Conservation (phyloP, 176 grass and related monocot genomes). For the Triticum turgidum region DNA sequence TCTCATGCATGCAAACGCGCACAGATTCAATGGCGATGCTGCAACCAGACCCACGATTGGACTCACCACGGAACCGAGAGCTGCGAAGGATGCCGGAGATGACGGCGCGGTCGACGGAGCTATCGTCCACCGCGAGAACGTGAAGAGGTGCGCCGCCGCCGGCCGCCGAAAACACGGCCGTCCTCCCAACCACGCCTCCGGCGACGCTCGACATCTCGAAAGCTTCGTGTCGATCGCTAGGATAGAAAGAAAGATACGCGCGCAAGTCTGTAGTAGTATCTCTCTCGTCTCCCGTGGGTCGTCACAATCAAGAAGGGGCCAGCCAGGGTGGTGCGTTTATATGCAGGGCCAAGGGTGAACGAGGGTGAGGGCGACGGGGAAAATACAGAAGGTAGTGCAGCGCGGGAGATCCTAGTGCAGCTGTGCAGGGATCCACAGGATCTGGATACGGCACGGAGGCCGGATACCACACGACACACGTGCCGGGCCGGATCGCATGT, state of each 20-base stretch:
- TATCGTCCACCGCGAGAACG: constrained; percentile 84
- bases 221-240: background rate
- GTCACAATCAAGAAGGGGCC: too few relatives aligned
- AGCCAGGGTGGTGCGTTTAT: background rate
- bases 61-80: constrained; percentile 57
- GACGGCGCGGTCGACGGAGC: constrained; percentile 83
- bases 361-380: background rate
- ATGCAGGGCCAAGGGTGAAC: background rate
- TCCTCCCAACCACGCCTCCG: constrained; percentile 5
- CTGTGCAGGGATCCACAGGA: constrained; percentile 13
- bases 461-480: constrained; percentile 2
- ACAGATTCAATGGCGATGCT: background rate
- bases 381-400: background rate
- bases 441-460: constrained; percentile 1
- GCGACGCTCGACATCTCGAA: constrained; percentile 32
- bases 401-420: constrained; percentile 7
- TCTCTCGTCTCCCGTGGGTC: too few relatives aligned
- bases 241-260: background rate
- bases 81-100: constrained; percentile 71
- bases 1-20: background rate
- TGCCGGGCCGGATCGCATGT: background rate
- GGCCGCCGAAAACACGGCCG: background rate
- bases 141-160: constrained; percentile 28
- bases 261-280: too few relatives aligned
- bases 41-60: background rate